phyloP scores from a whole-genome alignment of 2,329 filamentous ascomycete species.

The Leptographium galeiforme region DNA sequence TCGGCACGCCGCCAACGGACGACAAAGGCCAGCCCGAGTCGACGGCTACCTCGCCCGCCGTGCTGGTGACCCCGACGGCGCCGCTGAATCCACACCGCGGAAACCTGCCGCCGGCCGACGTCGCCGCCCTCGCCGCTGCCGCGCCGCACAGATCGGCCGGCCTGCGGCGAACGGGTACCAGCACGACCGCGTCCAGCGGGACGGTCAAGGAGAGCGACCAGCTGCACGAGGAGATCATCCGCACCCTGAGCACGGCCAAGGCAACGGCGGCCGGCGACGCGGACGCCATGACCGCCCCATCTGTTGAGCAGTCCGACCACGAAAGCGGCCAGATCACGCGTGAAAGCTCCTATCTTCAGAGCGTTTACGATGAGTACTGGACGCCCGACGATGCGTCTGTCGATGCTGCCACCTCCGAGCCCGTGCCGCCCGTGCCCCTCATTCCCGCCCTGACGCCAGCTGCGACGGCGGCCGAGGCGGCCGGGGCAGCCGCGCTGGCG shows the following conservation, averaged over 20 bases:
- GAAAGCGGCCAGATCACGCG: conserved; percentile 14
- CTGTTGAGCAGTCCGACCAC: background rate
- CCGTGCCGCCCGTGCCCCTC: background rate
- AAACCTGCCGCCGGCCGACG: conserved; percentile 19
- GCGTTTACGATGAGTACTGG: conserved; percentile 58
- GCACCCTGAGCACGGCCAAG: conserved; percentile 44
- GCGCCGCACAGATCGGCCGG: conserved; percentile 3
- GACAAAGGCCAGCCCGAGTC: background rate
- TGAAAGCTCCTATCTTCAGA: conserved; percentile 50
- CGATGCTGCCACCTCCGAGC: background rate
- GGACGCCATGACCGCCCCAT: conserved; percentile 1
- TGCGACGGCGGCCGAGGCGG: background rate
- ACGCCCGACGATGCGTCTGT: conserved; percentile 29
- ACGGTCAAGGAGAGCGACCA: conserved; percentile 57
- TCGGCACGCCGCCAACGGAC: too few species aligned
- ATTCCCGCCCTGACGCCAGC: background rate
- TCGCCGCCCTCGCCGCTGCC: conserved; percentile 2
- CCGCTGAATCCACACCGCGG: conserved; percentile 30
- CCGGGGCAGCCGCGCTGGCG: background rate
- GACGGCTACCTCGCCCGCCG: background rate
- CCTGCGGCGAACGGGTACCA: conserved; percentile 28
- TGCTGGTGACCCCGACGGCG: conserved; percentile 25
- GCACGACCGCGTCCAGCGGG: conserved; percentile 33
- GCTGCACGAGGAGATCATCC: conserved; percentile 61
- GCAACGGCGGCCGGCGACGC: conserved; percentile 6